phyloP scores from a whole-genome alignment of 2,329 filamentous ascomycete species.

The Neonectria faginata region DNA sequence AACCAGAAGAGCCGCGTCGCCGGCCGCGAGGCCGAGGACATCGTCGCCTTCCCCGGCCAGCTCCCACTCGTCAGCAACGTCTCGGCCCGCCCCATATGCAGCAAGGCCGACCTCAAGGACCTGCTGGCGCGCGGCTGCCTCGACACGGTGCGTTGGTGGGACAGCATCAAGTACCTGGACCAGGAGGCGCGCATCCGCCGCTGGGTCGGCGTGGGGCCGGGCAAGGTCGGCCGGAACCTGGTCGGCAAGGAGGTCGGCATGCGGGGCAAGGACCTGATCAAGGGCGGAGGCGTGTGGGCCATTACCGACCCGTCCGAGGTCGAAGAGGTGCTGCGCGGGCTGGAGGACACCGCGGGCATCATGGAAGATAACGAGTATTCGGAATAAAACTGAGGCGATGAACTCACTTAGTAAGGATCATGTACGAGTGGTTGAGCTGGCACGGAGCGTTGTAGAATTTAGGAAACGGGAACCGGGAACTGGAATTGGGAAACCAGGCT shows the following conservation, averaged over 20 bases:
- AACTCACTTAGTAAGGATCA: not conserved
- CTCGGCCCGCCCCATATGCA: conserved; percentile 80
- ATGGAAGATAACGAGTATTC: conserved; percentile 61
- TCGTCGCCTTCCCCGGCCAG: conserved; percentile 79
- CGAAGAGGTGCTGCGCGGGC: conserved; percentile 72
- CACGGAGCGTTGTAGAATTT: conserved; percentile 14
- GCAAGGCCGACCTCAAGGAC: conserved; percentile 80
- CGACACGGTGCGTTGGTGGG: conserved; percentile 96
- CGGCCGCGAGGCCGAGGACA: conserved; percentile 68
- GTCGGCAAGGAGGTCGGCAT: conserved; percentile 96
- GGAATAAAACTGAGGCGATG: conserved; percentile 31
- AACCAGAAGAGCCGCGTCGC: conserved; percentile 66
- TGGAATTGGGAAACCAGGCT: conserved; percentile 12
- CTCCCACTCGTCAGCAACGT: conserved; percentile 90
- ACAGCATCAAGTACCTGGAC: conserved; percentile 90
- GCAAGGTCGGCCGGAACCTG: conserved; percentile 91
- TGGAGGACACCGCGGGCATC: conserved; percentile 72
- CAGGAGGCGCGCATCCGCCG: conserved; percentile 82
- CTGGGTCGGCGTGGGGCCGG: conserved; percentile 93
- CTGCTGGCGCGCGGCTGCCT: conserved; percentile 83
- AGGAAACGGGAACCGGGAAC: conserved; percentile 12
- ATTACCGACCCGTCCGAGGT: conserved; percentile 84
- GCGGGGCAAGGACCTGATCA: conserved; percentile 79
- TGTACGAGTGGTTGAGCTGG: conserved; percentile 19
- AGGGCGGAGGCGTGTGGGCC: conserved; percentile 93